Percentiles rank a stretch among this genome's conserved stretches.
These are phyloP conservation scores for Penicillium concentricum DNA, from an alignment of 2,329 filamentous ascomycete genomes.

Conservation along the genomic window DNA sequence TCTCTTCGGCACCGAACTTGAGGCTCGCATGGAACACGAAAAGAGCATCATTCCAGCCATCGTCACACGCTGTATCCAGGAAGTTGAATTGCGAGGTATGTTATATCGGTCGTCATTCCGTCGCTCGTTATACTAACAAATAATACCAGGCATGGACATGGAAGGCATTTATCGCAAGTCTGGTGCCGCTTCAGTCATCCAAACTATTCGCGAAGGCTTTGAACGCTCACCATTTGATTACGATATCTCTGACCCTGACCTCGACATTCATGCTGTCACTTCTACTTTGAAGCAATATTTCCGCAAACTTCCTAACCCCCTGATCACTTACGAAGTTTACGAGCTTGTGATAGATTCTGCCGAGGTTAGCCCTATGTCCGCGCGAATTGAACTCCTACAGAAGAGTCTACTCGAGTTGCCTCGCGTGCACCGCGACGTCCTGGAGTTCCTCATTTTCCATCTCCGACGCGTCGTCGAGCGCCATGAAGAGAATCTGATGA, in stretches of 20 bases:
- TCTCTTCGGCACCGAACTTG: slow-evolving; percentile 87
- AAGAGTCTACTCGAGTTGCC: slow-evolving; percentile 77
- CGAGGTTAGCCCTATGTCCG: slow-evolving; percentile 63
- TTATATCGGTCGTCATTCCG: not conserved
- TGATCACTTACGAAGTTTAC: slow-evolving; percentile 91
- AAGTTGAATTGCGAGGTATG: slow-evolving; percentile 83
- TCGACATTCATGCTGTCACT: slow-evolving; percentile 95
- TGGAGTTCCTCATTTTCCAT: slow-evolving; percentile 94
- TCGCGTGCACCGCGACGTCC: slow-evolving; percentile 77
- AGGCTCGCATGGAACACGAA: slow-evolving; percentile 82
- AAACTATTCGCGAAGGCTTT: slow-evolving; percentile 86
- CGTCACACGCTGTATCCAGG: slow-evolving; percentile 90
- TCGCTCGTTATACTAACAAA: slow-evolving; percentile 14
- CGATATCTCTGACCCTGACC: slow-evolving; percentile 87
- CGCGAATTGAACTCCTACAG: slow-evolving; percentile 69
- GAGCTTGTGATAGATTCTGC: slow-evolving; percentile 74
- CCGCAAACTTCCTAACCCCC: slow-evolving; percentile 81
- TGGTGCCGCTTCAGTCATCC: slow-evolving; percentile 86
- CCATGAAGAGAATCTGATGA: slow-evolving; percentile 91
- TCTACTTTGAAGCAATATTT: slow-evolving; percentile 98
- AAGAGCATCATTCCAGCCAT: slow-evolving; percentile 85
- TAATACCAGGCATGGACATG: slow-evolving; percentile 70
- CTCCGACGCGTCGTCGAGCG: slow-evolving; percentile 79
- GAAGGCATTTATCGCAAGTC: slow-evolving; percentile 99
- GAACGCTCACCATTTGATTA: slow-evolving; percentile 73